Evolutionary conservation across 2,329 filamentous ascomycete genomes (phyloP).

Genomic region (Pseudogymnoascus sp.): DNA sequence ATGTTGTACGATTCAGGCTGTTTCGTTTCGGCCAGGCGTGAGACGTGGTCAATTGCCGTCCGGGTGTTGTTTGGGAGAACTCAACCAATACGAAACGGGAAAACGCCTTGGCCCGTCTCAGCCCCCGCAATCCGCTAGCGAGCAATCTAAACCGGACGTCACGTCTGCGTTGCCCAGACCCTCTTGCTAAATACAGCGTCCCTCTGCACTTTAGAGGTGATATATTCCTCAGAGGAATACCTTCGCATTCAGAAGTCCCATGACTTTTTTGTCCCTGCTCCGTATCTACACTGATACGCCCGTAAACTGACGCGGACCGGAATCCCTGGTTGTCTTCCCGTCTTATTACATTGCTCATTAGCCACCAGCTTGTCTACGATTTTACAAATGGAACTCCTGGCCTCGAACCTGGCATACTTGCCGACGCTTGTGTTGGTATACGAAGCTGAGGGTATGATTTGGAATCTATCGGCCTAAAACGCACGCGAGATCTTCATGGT

Average conservation of each 20-base stretch:
- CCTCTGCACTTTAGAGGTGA: conserved; percentile 2
- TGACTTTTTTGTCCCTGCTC: background rate
- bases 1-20: conserved; percentile 1
- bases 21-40: background rate
- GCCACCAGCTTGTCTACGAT: background rate
- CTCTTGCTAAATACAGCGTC: conserved; percentile 5
- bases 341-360: background rate
- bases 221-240: conserved; percentile 1
- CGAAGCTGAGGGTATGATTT: background rate
- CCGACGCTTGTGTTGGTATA: background rate
- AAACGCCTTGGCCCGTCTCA: background rate
- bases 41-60: conserved; percentile 1
- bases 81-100: background rate
- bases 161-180: background rate
- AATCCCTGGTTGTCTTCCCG: background rate
- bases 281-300: background rate
- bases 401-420: background rate
- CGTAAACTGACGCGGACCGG: background rate
- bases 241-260: background rate
- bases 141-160: conserved; percentile 6
- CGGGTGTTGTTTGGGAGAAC: background rate
- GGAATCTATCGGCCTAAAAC: background rate
- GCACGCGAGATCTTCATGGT: background rate
- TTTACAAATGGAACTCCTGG: background rate
- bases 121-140: conserved; percentile 3